Base-by-base conservation (phyloP, 2,329 filamentous ascomycete species). In the Hypoxylon sp. region DNA sequence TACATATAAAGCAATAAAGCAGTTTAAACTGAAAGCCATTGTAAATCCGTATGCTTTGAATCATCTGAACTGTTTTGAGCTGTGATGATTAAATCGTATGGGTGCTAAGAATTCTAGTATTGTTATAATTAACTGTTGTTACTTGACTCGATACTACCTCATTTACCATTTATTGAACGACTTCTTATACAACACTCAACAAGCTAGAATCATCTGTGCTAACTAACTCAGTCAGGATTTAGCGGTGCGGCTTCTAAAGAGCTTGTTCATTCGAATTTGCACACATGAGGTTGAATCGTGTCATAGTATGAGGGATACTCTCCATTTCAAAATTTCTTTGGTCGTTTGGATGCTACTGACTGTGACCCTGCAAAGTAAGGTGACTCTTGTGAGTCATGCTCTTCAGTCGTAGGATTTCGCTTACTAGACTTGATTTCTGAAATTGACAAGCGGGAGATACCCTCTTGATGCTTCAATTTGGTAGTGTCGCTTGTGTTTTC, bases 341-440 rank as follows among this genome's bases (percentile, higher is more conserved):
- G 15, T 56, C 62, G 27, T 32, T 70, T 68, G 31, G 54, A 8
- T 1, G 13, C 11, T n/a, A 11, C 5, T 13, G 29, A 4, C 17
- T 11, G 37, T 31, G 24, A 5, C 6, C 8, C 29, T 19, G 29
- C 21, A 37, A 68, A 65, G 6, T 70, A 63, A 11, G 57, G 65
- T 10, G 65, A 70, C 31, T 35, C n/a, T 17, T 55, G 10, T 21
- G 42, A 44, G 5, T 52, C 17, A 17, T 7, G 11, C 19, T 8
- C 24, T 37, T 46, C 17, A 21, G 31, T 52, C 2, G 19, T 17
- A 19, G 21, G 15, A 11, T 27, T 47, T 47, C 54, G 62, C 54
- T 68, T 61, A 21, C 31, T 21, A 15, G 24, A 57, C n/a, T 35
- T 44, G 8, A 24, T 35, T 17, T 44, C 21, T 31, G 42, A 19